Percentiles rank a stretch among this genome's conserved stretches.
Evolutionary conservation across 139 green algal species (phyloP).

Genomic region (Coelastrella sp.): DNA sequence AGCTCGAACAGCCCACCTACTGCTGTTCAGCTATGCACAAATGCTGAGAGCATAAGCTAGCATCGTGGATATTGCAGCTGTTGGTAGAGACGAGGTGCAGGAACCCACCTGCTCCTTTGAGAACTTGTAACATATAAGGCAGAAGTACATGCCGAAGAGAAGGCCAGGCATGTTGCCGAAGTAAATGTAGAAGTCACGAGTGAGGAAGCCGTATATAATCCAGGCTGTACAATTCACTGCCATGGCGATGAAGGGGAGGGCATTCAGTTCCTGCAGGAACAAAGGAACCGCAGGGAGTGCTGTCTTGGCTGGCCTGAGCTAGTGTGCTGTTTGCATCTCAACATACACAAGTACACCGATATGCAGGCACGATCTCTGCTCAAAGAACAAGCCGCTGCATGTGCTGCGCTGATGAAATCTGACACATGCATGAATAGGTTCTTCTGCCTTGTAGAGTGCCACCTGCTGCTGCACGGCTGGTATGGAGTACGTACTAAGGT

Average conservation of each 20-base stretch:
- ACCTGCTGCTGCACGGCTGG: too few relatives aligned
- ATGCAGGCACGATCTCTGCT: too few relatives aligned
- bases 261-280: constrained; percentile 46
- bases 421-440: neutral
- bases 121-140: constrained; percentile 47
- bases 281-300: neutral
- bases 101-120: constrained; percentile 31
- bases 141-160: constrained; percentile 40
- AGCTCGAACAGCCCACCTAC: neutral
- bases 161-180: constrained; percentile 41
- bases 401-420: too few relatives aligned
- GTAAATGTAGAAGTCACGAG: constrained; percentile 31
- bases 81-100: neutral
- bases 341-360: neutral
- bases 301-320: neutral
- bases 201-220: constrained; percentile 43
- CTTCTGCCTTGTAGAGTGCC: neutral
- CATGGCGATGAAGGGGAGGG: constrained; percentile 43
- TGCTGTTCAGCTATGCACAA: neutral
- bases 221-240: constrained; percentile 43
- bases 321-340: neutral
- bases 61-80: too few relatives aligned
- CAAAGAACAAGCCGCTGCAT: too few relatives aligned
- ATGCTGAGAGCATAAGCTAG: neutral
- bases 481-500: too few relatives aligned